Evolutionary conservation across 192 early-diverging fungal species (phyloP).

Genomic region (Rhizophagus clarus): DNA sequence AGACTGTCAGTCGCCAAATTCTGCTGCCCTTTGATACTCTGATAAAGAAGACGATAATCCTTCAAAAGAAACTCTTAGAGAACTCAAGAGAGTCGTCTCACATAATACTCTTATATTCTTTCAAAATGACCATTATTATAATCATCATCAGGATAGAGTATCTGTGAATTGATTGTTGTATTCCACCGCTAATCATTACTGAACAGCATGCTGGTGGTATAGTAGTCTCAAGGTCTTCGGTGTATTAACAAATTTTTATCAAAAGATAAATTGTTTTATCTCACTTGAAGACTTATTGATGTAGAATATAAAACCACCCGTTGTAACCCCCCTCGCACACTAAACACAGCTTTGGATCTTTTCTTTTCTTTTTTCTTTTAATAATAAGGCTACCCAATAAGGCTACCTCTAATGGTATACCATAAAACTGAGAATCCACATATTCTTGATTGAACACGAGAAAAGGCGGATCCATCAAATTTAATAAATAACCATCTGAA

Average conservation of each 20-base stretch:
- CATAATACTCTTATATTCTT: not conserved
- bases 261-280: not conserved
- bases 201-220: not conserved
- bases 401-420: too few relatives aligned
- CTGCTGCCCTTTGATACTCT: slow-evolving; percentile 5
- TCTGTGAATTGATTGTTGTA: not conserved
- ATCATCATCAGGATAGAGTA: not conserved
- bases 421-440: not conserved
- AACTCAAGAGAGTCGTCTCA: not conserved
- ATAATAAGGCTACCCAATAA: too few relatives aligned
- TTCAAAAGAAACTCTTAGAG: not conserved
- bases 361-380: not conserved
- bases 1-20: slow-evolving; percentile 3
- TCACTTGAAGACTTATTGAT: not conserved
- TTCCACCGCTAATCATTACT: not conserved
- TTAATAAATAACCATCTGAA: too few relatives aligned
- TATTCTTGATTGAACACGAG: not conserved
- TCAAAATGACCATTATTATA: not conserved
- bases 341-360: too few relatives aligned
- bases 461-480: not conserved
- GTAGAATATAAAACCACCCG: not conserved
- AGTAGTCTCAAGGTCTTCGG: not conserved
- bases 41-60: not conserved
- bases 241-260: not conserved
- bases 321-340: not conserved